phyloP scores from a whole-genome alignment of 768 basidiomycete species.

The Collybiopsis luxurians region DNA sequence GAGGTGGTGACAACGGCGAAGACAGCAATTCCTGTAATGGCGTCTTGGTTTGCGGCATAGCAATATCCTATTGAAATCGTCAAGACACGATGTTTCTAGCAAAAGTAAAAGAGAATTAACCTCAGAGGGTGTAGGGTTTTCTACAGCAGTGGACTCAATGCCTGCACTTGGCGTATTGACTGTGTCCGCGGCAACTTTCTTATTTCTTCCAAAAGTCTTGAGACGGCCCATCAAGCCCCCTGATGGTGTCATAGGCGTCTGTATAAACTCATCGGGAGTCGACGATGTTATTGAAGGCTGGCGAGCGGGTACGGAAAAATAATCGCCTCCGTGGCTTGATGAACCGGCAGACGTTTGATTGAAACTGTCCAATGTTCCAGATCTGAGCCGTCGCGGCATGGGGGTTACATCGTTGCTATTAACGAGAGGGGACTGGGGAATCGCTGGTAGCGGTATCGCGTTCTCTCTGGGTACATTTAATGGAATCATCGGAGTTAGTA shows the following conservation, averaged over 20 bases:
- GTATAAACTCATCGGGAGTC: constrained; percentile 48
- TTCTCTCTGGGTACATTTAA: constrained; percentile 29
- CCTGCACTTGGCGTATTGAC: constrained; percentile 2
- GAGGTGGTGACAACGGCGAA: constrained; percentile 60
- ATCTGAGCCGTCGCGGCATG: constrained; percentile 34
- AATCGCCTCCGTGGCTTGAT: constrained; percentile 42
- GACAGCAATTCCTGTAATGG: constrained; percentile 55
- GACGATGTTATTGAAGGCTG: constrained; percentile 43
- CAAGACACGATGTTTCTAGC: constrained; percentile 1
- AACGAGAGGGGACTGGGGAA: constrained; percentile 40
- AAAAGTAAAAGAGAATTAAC: constrained; percentile 17
- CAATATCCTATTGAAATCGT: constrained; percentile 18
- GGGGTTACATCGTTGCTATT: constrained; percentile 23
- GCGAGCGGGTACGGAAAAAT: constrained; percentile 47
- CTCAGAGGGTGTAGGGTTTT: constrained; percentile 21
- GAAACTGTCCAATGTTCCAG: constrained; percentile 41
- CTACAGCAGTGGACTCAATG: constrained; percentile 19
- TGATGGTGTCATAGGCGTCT: constrained; percentile 50
- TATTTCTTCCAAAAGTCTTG: constrained; percentile 68
- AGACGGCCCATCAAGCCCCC: constrained; percentile 74
- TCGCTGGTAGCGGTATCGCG: constrained; percentile 27
- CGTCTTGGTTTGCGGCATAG: constrained; percentile 31
- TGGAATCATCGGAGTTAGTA: constrained; percentile 60
- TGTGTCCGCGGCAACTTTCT: constrained; percentile 19
- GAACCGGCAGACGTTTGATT: constrained; percentile 14